Conservation (phyloP, 2,329 filamentous ascomycete genomes). For the Botrytis aclada region DNA sequence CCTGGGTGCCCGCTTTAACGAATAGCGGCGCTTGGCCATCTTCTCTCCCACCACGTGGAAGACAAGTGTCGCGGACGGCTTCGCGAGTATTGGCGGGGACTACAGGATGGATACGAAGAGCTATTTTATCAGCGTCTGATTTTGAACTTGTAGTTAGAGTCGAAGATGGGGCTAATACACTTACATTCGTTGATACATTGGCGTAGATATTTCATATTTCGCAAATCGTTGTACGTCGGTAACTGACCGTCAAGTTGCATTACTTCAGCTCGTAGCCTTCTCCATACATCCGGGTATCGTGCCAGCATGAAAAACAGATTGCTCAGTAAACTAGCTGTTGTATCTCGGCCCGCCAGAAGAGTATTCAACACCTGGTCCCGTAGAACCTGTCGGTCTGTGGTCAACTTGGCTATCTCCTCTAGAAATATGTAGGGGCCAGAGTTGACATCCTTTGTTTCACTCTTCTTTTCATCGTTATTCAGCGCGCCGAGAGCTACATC, state of each 20-base stretch:
- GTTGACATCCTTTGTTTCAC: not conserved
- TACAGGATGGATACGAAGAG: slow-evolving; percentile 41
- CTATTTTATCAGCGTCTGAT: slow-evolving; percentile 19
- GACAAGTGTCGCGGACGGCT: slow-evolving; percentile 26
- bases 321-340: slow-evolving; percentile 40
- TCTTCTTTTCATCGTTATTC: not conserved
- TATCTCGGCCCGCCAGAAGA: slow-evolving; percentile 43
- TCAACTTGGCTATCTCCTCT: slow-evolving; percentile 46
- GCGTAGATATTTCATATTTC: slow-evolving; percentile 51
- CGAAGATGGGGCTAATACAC: slow-evolving; percentile 17
- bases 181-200: slow-evolving; percentile 56
- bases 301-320: slow-evolving; percentile 37
- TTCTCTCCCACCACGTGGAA: slow-evolving; percentile 36
- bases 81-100: slow-evolving; percentile 32
- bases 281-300: slow-evolving; percentile 32
- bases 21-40: slow-evolving; percentile 34
- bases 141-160: not conserved
- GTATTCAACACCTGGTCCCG: slow-evolving; percentile 37
- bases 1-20: slow-evolving; percentile 26
- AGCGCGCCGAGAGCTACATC: slow-evolving; percentile 7
- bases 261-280: slow-evolving; percentile 34
- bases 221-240: slow-evolving; percentile 49
- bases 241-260: slow-evolving; percentile 35
- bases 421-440: slow-evolving; percentile 42
- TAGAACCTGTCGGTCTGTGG: slow-evolving; percentile 42